Evolutionary conservation across 495 filamentous ascomycete genomes (phyloP).

Genomic region (Penicillium goetzii): DNA sequence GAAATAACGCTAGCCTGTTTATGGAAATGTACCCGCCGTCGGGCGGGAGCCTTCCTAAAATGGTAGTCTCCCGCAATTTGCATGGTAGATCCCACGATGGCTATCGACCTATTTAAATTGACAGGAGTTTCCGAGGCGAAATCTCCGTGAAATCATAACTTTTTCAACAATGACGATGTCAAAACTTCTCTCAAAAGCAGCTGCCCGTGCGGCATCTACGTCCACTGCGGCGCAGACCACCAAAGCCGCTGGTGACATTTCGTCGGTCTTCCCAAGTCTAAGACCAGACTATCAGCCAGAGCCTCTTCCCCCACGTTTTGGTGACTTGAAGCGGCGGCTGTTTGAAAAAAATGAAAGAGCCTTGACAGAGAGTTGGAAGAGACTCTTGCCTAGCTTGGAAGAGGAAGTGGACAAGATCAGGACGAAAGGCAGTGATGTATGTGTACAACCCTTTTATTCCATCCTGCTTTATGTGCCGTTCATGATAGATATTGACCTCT

Average conservation of each 20-base stretch:
- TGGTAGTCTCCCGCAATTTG: conserved; percentile 13
- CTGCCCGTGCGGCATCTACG: conserved; percentile 42
- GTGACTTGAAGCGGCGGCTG: conserved; percentile 69
- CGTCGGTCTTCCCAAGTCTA: conserved; percentile 79
- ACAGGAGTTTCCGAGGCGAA: neutral
- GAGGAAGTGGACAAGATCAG: conserved; percentile 50
- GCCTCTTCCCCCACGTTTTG: conserved; percentile 73
- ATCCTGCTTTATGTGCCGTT: neutral
- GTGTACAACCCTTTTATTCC: conserved; percentile 11
- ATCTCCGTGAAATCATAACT: neutral
- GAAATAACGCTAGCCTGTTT: neutral
- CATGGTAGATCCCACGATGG: conserved; percentile 14
- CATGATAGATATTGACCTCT: conserved; percentile 18
- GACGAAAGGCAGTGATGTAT: conserved; percentile 54
- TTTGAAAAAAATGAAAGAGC: conserved; percentile 64
- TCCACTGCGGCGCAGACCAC: conserved; percentile 39
- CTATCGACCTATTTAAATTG: conserved; percentile 13
- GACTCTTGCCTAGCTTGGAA: conserved; percentile 65
- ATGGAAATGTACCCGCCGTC: neutral
- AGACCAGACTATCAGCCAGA: conserved; percentile 62
- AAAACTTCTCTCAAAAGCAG: conserved; percentile 37
- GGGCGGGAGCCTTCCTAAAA: conserved; percentile 11
- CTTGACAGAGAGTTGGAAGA: conserved; percentile 68
- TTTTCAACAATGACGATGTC: conserved; percentile 35
- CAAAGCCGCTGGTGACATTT: conserved; percentile 73